Percentiles rank a stretch among this genome's conserved stretches.
Conservation (phyloP, 352 stramenopile species). For the Phytophthora meadii region DNA sequence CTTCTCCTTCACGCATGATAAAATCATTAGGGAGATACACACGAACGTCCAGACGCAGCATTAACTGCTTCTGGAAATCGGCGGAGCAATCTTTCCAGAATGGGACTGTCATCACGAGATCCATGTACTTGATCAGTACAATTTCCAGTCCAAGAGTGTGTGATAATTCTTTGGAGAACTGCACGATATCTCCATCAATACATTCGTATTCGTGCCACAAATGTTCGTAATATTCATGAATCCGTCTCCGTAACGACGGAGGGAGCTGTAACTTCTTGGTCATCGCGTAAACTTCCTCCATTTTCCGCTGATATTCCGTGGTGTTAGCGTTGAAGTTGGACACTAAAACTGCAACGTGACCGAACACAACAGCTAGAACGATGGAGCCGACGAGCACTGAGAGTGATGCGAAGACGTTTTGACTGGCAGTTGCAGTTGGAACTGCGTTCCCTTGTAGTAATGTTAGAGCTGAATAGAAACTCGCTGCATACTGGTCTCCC, state of each 20-base stretch:
- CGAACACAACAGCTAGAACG: slow-evolving; percentile 67
- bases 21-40: slow-evolving; percentile 82
- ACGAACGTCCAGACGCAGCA: slow-evolving; percentile 58
- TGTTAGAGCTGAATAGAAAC: too few species aligned
- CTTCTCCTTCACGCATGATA: slow-evolving; percentile 65
- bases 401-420: slow-evolving; percentile 55
- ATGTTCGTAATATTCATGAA: slow-evolving; percentile 78
- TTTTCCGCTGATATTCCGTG: slow-evolving; percentile 69
- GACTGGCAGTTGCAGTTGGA: neutral
- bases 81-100: slow-evolving; percentile 60
- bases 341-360: slow-evolving; percentile 65
- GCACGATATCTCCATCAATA: slow-evolving; percentile 58
- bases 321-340: slow-evolving; percentile 62
- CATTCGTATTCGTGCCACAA: slow-evolving; percentile 73
- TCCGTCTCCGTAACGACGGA: slow-evolving; percentile 49
- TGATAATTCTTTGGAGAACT: slow-evolving; percentile 57
- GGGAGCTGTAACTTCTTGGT: slow-evolving; percentile 66
- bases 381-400: slow-evolving; percentile 59
- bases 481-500: slow-evolving; percentile 30
- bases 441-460: too few species aligned
- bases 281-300: slow-evolving; percentile 63
- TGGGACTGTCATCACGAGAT: slow-evolving; percentile 63
- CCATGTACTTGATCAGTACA: slow-evolving; percentile 66
- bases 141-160: slow-evolving; percentile 68
- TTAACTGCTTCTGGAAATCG: slow-evolving; percentile 75